Base-by-base conservation (phyloP, 106 monocot species). In the Phalaenopsis equestris region DNA sequence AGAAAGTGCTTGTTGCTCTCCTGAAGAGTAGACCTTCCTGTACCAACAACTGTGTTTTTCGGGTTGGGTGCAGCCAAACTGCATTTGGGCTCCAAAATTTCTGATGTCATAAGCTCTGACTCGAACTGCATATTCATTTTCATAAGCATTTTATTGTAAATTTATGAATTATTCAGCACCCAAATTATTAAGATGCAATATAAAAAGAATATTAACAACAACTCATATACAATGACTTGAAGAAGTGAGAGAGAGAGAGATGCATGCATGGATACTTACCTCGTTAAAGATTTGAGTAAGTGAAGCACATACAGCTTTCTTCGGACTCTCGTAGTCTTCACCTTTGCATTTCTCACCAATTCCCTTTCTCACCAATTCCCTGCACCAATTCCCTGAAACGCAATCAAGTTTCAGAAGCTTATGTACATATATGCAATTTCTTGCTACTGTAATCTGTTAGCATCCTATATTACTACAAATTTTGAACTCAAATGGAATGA, bases 61-160 rank as follows among this genome's bases (percentile, higher is more conserved):
- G 38, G 70, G 38, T 37, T 24, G 38, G 37, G 70, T 9, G 70
- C 8, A 36, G 38, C 70, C 8, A 70, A 70, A 23, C 37, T 70
- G 70, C 70, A 70, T 70, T 70, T 70, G 38, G 70, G 70, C 70
- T 70, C 70, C 70, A 70, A 70, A 39, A 70, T 37, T 6, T 70
- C 38, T 70, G 38, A 39, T 12, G 38, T 39, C 70, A 70, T 70
- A 14, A 70, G 12, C 70, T 70, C 70, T 23, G 36, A 70, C 19
- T 18, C 39, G 14, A 70, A 37, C 70, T 70, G 70, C 38, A 70
- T 38, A 70, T 38, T 6, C 23, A 70, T 1, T 52, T 12, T 52
- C 12, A 52, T 52, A 0, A 3, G 14, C 14, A 12, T 52, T 15
- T 52, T 12, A 14, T 52, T 52, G 52, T 52, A 12, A 52, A 2